phyloP scores from a whole-genome alignment of 2,329 filamentous ascomycete genomes.

The Epicoccum sorghinum region DNA sequence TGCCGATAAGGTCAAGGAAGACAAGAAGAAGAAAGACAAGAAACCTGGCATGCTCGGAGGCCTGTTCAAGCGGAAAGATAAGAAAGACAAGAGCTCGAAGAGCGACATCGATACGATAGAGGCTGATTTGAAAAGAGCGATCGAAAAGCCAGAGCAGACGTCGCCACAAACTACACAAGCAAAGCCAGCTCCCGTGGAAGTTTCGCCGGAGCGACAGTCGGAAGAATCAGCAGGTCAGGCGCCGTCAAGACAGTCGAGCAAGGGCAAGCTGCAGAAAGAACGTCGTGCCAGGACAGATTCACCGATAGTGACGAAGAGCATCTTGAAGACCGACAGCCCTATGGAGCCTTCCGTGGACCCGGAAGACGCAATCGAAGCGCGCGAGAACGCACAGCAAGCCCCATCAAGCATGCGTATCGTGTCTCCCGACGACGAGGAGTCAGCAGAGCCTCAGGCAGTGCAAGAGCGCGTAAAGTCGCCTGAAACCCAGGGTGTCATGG shows the following conservation, averaged over 20 bases:
- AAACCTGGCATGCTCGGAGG: slow-evolving; percentile 75
- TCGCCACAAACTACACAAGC: slow-evolving; percentile 39
- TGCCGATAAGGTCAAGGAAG: slow-evolving; percentile 69
- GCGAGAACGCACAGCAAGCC: slow-evolving; percentile 24
- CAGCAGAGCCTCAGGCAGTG: slow-evolving; percentile 12
- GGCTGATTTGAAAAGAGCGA: slow-evolving; percentile 55
- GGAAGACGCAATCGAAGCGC: slow-evolving; percentile 14
- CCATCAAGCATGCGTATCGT: slow-evolving; percentile 44
- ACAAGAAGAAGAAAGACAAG: slow-evolving; percentile 75
- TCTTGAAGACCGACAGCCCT: slow-evolving; percentile 40
- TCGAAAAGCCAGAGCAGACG: slow-evolving; percentile 43
- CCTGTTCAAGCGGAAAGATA: slow-evolving; percentile 70
- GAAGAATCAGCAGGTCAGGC: slow-evolving; percentile 34
- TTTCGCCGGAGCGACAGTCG: slow-evolving; percentile 34
- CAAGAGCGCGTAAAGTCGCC: slow-evolving; percentile 31
- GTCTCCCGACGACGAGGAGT: slow-evolving; percentile 30
- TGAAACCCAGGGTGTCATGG: slow-evolving; percentile 27
- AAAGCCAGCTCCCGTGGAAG: slow-evolving; percentile 35
- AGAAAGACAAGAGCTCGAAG: slow-evolving; percentile 57
- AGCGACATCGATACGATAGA: slow-evolving; percentile 39
- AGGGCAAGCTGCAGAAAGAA: slow-evolving; percentile 48
- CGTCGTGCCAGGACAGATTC: slow-evolving; percentile 40
- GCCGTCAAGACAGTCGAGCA: slow-evolving; percentile 43
- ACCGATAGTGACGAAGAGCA: slow-evolving; percentile 41
- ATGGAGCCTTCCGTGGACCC: slow-evolving; percentile 30